phyloP scores from a whole-genome alignment of 2,329 filamentous ascomycete genomes.

The Penicillium sp. region DNA sequence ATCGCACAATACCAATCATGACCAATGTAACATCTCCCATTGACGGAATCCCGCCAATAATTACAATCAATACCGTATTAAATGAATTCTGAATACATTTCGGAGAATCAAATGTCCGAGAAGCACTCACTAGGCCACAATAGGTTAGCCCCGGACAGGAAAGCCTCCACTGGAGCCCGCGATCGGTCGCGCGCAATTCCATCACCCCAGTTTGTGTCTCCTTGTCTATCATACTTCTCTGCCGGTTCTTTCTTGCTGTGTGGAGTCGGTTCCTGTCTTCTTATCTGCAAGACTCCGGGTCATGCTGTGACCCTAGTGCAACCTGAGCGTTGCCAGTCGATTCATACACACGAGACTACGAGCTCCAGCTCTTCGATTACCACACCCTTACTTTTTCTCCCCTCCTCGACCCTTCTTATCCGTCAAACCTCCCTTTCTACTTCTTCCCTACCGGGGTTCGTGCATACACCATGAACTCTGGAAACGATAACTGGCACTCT shows the following conservation, averaged over 20 bases:
- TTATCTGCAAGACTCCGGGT: constrained; percentile 11
- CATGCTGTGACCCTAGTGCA: constrained; percentile 25
- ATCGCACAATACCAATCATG: constrained; percentile 6
- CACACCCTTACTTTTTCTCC: constrained; percentile 11
- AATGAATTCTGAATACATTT: background rate
- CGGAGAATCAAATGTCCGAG: constrained; percentile 31
- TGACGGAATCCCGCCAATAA: background rate
- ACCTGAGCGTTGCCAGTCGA: constrained; percentile 20
- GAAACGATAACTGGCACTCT: constrained; percentile 45
- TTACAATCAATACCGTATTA: constrained; percentile 1
- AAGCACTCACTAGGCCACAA: constrained; percentile 17
- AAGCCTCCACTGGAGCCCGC: constrained; percentile 38
- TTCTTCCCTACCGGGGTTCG: constrained; percentile 15
- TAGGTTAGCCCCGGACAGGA: constrained; percentile 30
- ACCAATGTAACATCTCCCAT: background rate
- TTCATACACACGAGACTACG: constrained; percentile 11
- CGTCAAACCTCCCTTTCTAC: constrained; percentile 15
- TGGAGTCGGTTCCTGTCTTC: constrained; percentile 5
- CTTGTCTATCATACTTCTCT: constrained; percentile 5
- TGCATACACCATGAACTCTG: constrained; percentile 41
- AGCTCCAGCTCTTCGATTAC: constrained; percentile 21
- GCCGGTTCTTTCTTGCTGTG: constrained; percentile 9
- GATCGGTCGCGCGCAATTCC: constrained; percentile 42
- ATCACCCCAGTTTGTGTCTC: constrained; percentile 20
- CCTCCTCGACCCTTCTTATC: constrained; percentile 8